phyloP scores from a whole-genome alignment of 1,139 yeast species.

The Zygosaccharomyces pseudobailii region DNA sequence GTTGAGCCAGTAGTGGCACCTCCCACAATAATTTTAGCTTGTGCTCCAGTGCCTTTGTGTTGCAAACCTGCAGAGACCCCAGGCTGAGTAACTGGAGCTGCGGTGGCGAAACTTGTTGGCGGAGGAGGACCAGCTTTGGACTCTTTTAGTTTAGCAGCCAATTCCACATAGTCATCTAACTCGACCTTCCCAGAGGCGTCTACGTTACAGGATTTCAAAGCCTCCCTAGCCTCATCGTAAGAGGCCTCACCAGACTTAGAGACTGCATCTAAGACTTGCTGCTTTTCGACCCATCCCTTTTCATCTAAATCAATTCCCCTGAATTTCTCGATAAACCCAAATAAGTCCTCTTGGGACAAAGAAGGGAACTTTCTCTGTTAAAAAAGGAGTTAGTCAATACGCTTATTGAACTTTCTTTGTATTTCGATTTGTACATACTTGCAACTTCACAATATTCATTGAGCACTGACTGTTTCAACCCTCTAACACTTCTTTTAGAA shows the following conservation, averaged over 20 bases:
- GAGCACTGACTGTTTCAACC: neutral
- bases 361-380: constrained; percentile 74
- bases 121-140: constrained; percentile 32
- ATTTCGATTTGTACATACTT: constrained; percentile 33
- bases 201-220: constrained; percentile 81
- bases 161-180: constrained; percentile 89
- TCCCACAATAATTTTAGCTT: constrained; percentile 70
- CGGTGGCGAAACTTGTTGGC: constrained; percentile 29
- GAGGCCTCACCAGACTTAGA: constrained; percentile 74
- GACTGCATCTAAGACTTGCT: constrained; percentile 78
- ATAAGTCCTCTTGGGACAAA: constrained; percentile 80
- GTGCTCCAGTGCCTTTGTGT: constrained; percentile 48
- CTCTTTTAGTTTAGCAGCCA: constrained; percentile 66
- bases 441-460: constrained; percentile 56
- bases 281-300: constrained; percentile 94
- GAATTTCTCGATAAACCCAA: constrained; percentile 76
- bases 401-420: too few species aligned
- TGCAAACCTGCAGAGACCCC: constrained; percentile 38
- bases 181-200: constrained; percentile 98
- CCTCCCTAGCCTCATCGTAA: constrained; percentile 91
- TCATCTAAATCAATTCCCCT: constrained; percentile 83
- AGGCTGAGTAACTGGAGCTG: constrained; percentile 25
- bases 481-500: neutral
- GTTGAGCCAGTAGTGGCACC: constrained; percentile 90
- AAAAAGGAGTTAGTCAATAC: constrained; percentile 9